Conservation (phyloP, 306 rosid species). For the Quercus gilva region DNA sequence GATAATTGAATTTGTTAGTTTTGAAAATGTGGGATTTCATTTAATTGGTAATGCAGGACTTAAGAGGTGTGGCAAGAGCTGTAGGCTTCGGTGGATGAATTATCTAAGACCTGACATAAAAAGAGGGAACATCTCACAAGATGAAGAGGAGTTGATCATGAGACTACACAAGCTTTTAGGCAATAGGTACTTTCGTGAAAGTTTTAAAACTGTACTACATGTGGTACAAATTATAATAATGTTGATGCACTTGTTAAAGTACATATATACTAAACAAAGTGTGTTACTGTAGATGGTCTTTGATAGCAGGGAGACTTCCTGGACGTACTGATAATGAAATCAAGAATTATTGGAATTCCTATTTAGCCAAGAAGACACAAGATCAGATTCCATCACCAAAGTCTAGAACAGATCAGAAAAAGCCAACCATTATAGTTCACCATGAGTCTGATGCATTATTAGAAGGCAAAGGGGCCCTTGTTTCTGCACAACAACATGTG, state of each 20-base stretch:
- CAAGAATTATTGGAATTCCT: slow-evolving; percentile 11
- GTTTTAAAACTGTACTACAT: too few relatives aligned
- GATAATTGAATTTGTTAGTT: too few relatives aligned
- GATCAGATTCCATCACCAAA: not conserved
- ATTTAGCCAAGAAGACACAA: not conserved
- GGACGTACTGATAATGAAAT: slow-evolving; percentile 7
- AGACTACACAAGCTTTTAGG: slow-evolving; percentile 26
- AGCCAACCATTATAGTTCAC: not conserved
- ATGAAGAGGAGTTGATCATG: slow-evolving; percentile 20
- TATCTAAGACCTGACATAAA: slow-evolving; percentile 26
- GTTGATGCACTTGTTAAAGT: too few relatives aligned
- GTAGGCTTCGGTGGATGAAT: slow-evolving; percentile 35
- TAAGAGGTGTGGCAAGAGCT: slow-evolving; percentile 25
- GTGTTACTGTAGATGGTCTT: slow-evolving; percentile 4
- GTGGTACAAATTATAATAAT: too few relatives aligned
- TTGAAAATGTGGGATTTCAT: too few relatives aligned
- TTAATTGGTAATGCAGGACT: slow-evolving; percentile 1
- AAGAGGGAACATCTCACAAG: slow-evolving; percentile 24
- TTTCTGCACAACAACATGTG: too few relatives aligned
- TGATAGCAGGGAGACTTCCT: slow-evolving; percentile 17
- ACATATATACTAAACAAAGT: too few relatives aligned
- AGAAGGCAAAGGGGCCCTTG: too few relatives aligned
- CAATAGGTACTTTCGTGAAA: slow-evolving; percentile 3
- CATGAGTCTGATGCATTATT: too few relatives aligned
- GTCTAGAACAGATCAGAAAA: not conserved